Conservation (phyloP, 2,329 filamentous ascomycete genomes). For the Nothophoma quercina region DNA sequence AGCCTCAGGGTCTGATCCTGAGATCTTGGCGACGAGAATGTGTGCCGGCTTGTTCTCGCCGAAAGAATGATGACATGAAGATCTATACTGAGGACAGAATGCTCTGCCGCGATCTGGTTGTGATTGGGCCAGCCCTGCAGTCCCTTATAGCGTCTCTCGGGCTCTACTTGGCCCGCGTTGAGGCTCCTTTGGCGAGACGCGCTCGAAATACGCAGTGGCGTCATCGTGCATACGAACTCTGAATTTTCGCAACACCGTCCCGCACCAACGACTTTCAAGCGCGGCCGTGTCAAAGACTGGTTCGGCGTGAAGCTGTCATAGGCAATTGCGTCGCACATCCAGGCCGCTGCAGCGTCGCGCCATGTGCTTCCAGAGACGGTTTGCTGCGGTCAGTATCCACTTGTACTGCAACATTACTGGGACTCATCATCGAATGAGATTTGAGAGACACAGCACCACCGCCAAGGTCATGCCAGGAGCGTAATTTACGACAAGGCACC, state of each 20-base stretch:
- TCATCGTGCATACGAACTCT: slow-evolving; percentile 33
- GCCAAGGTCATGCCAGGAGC: slow-evolving; percentile 22
- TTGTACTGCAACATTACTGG: slow-evolving; percentile 29
- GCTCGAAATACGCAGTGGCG: slow-evolving; percentile 23
- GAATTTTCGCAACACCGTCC: slow-evolving; percentile 31
- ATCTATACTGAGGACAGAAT: slow-evolving; percentile 12
- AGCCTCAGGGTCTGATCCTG: slow-evolving; percentile 15
- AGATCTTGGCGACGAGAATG: slow-evolving; percentile 16
- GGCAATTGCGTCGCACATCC: slow-evolving; percentile 20
- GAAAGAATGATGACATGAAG: slow-evolving; percentile 9
- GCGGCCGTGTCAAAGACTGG: slow-evolving; percentile 37
- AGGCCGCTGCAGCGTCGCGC: slow-evolving; percentile 10
- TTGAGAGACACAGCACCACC: slow-evolving; percentile 32
- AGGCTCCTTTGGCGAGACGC: slow-evolving; percentile 24
- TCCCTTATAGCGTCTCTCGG: slow-evolving; percentile 8
- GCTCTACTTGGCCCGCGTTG: slow-evolving; percentile 13
- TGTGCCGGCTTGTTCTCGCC: slow-evolving; percentile 18
- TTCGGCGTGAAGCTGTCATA: slow-evolving; percentile 26
- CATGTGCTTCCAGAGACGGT: slow-evolving; percentile 6
- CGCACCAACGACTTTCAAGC: slow-evolving; percentile 33
- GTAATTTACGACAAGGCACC: slow-evolving; percentile 12
- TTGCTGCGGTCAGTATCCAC: slow-evolving; percentile 30
- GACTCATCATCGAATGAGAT: slow-evolving; percentile 26
- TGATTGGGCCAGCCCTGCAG: slow-evolving; percentile 6
- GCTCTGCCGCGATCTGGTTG: not conserved